A percentile compares a stretch with the other conserved stretches of the same genome.
phyloP scores from a whole-genome alignment of 2,329 filamentous ascomycete genomes.

The Beauveria sp. region DNA sequence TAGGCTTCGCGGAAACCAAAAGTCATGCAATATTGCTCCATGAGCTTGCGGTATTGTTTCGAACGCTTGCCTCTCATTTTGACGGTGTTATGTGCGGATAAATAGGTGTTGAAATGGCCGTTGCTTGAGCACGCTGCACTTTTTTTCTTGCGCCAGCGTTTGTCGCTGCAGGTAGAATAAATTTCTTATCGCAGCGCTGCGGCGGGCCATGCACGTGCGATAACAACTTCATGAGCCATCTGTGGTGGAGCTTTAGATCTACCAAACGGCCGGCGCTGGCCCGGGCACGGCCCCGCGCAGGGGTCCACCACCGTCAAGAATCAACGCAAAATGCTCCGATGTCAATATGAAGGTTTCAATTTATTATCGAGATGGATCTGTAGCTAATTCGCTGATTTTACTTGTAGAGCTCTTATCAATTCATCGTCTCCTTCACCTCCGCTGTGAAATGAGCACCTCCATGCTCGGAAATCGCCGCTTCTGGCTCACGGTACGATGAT shows the following conservation, averaged over 20 bases:
- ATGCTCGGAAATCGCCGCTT: no score
- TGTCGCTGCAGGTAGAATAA: constrained; percentile 22
- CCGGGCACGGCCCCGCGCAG: background rate
- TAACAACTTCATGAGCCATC: constrained; percentile 17
- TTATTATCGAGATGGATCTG: no score
- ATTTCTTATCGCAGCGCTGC: constrained; percentile 28
- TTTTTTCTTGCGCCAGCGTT: background rate
- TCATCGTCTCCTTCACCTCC: no score
- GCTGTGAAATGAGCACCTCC: no score
- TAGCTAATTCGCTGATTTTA: no score
- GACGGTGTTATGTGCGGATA: constrained; percentile 4
- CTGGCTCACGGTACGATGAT: no score
- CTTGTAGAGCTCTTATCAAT: no score
- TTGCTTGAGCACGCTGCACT: background rate
- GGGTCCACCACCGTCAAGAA: background rate
- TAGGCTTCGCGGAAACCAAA: constrained; percentile 93
- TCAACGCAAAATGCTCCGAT: no score
- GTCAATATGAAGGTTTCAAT: no score
- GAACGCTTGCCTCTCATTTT: constrained; percentile 44
- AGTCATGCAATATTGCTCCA: constrained; percentile 80
- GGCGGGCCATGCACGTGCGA: constrained; percentile 25
- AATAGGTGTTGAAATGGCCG: background rate
- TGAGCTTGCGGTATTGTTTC: constrained; percentile 67
- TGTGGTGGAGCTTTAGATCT: background rate
- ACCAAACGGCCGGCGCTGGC: background rate